phyloP scores from a whole-genome alignment of 495 filamentous ascomycete species.

The Entonaema liquescens region DNA sequence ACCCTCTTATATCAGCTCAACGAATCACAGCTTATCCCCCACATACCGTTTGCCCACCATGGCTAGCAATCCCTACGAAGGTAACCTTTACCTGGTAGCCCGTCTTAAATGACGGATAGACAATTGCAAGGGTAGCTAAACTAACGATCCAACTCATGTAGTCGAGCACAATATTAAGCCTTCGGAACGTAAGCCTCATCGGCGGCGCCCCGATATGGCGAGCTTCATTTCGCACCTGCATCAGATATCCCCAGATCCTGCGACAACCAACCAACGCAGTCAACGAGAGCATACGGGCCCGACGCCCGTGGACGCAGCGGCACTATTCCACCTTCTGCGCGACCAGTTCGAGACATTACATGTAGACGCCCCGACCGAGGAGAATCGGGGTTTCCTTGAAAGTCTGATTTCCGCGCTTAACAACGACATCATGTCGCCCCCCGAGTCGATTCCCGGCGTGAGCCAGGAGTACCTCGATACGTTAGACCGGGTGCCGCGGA shows the following conservation, averaged over 20 bases:
- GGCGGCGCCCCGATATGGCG: conserved; percentile 81
- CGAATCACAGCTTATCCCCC: background rate
- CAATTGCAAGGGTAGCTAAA: background rate
- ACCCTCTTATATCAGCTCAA: background rate
- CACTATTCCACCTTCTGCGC: conserved; percentile 63
- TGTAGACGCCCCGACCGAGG: conserved; percentile 59
- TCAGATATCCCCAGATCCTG: conserved; percentile 61
- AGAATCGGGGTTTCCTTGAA: conserved; percentile 68
- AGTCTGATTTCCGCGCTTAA: conserved; percentile 71
- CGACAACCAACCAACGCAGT: conserved; percentile 50
- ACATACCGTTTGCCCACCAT: conserved; percentile 43
- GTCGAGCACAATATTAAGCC: conserved; percentile 83
- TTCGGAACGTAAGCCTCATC: conserved; percentile 50
- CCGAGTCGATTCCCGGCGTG: conserved; percentile 75
- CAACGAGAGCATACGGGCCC: conserved; percentile 68
- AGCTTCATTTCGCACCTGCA: conserved; percentile 84
- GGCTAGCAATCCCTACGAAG: conserved; percentile 57
- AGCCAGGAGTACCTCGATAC: conserved; percentile 80
- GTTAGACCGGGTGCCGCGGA: conserved; percentile 81
- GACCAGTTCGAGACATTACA: conserved; percentile 58
- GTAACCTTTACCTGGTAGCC: conserved; percentile 38
- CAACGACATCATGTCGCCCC: conserved; percentile 69
- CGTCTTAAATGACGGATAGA: conserved; percentile 26
- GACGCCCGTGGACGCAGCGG: conserved; percentile 75
- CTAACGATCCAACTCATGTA: conserved; percentile 46